Conservation (phyloP, 176 grass and related monocot genomes). For the Poa pratensis region DNA sequence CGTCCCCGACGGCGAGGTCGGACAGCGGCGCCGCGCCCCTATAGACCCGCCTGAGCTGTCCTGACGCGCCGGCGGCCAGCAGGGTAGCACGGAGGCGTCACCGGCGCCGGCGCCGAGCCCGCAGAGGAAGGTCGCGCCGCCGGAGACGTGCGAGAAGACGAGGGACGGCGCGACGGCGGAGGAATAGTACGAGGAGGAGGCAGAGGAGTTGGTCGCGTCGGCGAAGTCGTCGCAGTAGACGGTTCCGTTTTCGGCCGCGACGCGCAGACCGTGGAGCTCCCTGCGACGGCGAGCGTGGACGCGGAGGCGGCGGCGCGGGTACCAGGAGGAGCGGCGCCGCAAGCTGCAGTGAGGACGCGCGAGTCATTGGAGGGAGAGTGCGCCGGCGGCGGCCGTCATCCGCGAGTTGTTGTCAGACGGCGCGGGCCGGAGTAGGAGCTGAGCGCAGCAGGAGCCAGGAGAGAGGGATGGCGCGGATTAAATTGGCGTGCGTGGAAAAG, state of each 20-base stretch:
- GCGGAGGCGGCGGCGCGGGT: conserved; percentile 37
- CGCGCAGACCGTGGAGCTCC: conserved; percentile 54
- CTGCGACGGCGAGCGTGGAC: conserved; percentile 66
- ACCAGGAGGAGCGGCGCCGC: conserved; percentile 11
- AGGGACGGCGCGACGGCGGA: conserved; percentile 24
- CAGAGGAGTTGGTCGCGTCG: not conserved
- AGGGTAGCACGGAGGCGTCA: conserved; percentile 57
- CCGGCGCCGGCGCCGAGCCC: conserved; percentile 41
- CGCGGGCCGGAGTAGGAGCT: not conserved
- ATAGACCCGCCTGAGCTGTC: conserved; percentile 56
- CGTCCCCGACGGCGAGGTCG: conserved; percentile 57
- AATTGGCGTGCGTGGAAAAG: conserved; percentile 14
- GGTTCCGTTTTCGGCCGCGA: conserved; percentile 16
- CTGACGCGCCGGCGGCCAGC: conserved; percentile 49
- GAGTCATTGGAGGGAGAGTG: conserved; percentile 45
- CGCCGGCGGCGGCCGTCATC: conserved; percentile 45
- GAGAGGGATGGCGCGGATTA: too few species aligned
- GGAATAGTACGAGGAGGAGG: too few species aligned
- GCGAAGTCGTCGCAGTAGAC: conserved; percentile 32
- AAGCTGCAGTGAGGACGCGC: not conserved
- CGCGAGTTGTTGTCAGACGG: not conserved
- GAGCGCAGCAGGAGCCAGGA: not conserved
- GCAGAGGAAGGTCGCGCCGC: conserved; percentile 54
- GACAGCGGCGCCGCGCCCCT: not conserved
- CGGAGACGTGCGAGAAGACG: conserved; percentile 63